Evolutionary conservation across 768 basidiomycete species (phyloP).

Genomic region (Cytidiella melzeri): DNA sequence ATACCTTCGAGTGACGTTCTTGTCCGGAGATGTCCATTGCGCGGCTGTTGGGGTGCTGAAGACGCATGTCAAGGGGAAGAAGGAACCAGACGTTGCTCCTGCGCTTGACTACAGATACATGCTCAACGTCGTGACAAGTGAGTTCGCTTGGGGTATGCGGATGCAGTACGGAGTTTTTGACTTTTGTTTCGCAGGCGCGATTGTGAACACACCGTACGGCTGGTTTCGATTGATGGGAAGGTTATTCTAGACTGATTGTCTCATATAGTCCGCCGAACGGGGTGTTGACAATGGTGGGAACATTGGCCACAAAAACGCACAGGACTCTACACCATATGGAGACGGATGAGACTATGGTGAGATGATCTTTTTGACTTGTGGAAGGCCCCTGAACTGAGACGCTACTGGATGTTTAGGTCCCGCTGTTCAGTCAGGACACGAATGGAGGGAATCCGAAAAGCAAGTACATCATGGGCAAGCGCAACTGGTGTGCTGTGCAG

Average conservation of each 20-base stretch:
- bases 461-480: slow-evolving; percentile 77
- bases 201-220: slow-evolving; percentile 90
- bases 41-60: slow-evolving; percentile 78
- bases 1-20: slow-evolving; percentile 70
- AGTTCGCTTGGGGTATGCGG: slow-evolving; percentile 24
- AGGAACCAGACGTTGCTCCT: slow-evolving; percentile 43
- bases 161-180: too few relatives aligned
- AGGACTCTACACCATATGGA: slow-evolving; percentile 74
- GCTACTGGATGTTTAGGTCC: slow-evolving; percentile 41
- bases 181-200: slow-evolving; percentile 51
- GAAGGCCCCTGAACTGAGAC: not conserved
- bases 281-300: slow-evolving; percentile 77
- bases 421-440: slow-evolving; percentile 71
- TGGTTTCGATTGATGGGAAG: not conserved
- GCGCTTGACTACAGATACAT: slow-evolving; percentile 77
- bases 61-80: slow-evolving; percentile 50
- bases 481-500: slow-evolving; percentile 80
- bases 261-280: slow-evolving; percentile 48
- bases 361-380: slow-evolving; percentile 5
- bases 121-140: slow-evolving; percentile 82
- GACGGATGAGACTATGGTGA: slow-evolving; percentile 87
- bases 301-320: slow-evolving; percentile 76
- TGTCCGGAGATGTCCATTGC: slow-evolving; percentile 93
- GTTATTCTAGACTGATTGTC: not conserved
- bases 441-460: slow-evolving; percentile 72